phyloP scores from a whole-genome alignment of 352 stramenopile genomes.

The Pythium plurisporium region DNA sequence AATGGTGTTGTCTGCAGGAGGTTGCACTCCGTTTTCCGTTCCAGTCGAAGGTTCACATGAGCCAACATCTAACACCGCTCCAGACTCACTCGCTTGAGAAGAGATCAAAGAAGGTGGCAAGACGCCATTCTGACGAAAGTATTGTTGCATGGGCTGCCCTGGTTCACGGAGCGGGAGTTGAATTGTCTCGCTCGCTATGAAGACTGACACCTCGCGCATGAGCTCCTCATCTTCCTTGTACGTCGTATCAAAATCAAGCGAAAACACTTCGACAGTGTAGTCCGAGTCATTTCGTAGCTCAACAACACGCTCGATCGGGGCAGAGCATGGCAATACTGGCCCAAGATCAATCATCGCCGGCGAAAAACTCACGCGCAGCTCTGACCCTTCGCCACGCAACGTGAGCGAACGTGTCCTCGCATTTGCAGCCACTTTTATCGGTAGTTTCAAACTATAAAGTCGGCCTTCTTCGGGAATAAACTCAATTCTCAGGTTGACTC shows the following conservation, averaged over 20 bases:
- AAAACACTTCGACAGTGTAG: conserved; percentile 90
- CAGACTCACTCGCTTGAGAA: background rate
- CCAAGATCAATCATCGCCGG: conserved; percentile 81
- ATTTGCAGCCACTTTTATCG: conserved; percentile 84
- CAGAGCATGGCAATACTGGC: conserved; percentile 78
- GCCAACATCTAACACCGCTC: background rate
- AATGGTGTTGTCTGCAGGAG: background rate
- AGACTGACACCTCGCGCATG: conserved; percentile 51
- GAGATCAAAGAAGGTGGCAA: conserved; percentile 1
- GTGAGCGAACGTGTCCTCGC: conserved; percentile 72
- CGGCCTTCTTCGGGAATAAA: conserved; percentile 85
- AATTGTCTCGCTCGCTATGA: conserved; percentile 58
- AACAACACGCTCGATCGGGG: conserved; percentile 41
- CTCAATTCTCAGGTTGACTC: conserved; percentile 87
- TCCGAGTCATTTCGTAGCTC: conserved; percentile 87
- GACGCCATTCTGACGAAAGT: conserved; percentile 46
- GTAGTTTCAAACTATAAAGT: conserved; percentile 78
- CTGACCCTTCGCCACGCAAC: conserved; percentile 73
- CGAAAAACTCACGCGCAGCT: conserved; percentile 76
- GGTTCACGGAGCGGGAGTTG: conserved; percentile 66
- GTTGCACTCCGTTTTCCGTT: background rate
- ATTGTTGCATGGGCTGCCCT: conserved; percentile 56
- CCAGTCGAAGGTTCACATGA: background rate
- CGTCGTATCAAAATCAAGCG: conserved; percentile 79
- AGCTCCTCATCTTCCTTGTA: conserved; percentile 88